Conservation (phyloP, 2,329 filamentous ascomycete genomes). For the Arthroderma sp. region DNA sequence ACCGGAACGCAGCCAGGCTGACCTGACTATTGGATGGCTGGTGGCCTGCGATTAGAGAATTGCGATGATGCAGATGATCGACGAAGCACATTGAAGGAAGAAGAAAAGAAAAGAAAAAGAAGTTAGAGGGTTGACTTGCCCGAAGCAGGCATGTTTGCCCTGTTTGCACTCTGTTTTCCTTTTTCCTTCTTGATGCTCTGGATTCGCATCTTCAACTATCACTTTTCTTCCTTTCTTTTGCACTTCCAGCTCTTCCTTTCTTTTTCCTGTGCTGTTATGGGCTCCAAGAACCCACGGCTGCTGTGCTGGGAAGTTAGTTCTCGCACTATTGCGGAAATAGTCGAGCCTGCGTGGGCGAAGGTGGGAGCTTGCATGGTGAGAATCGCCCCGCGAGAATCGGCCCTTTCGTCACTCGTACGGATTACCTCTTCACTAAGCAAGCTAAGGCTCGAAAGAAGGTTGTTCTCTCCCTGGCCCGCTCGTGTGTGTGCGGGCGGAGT, state of each 20-base stretch:
- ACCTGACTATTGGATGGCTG: conserved; percentile 8
- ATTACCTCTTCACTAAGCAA: not conserved
- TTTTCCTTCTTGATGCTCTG: too few relatives aligned
- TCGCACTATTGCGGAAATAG: not conserved
- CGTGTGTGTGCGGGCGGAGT: not conserved
- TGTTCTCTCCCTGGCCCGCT: not conserved
- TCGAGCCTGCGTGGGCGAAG: not conserved
- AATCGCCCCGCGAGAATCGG: not conserved
- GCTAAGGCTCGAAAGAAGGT: conserved; percentile 5
- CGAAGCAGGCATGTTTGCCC: conserved; percentile 6
- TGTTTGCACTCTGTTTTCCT: conserved; percentile 6
- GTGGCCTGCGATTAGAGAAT: conserved; percentile 9
- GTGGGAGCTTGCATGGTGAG: not conserved
- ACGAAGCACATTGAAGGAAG: not conserved
- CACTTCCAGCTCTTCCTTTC: not conserved
- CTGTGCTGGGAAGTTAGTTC: not conserved
- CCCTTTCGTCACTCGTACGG: not conserved
- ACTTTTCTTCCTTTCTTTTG: not conserved
- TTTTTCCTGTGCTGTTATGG: not conserved
- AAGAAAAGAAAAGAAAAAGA: not conserved
- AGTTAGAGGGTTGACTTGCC: not conserved
- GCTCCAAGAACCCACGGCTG: not conserved
- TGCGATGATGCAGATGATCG: conserved; percentile 11
- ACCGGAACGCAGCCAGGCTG: conserved; percentile 5
- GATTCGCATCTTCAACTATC: too few relatives aligned